Conservation (phyloP, 345 rosid genomes). For the Carallia pectinifolia region DNA sequence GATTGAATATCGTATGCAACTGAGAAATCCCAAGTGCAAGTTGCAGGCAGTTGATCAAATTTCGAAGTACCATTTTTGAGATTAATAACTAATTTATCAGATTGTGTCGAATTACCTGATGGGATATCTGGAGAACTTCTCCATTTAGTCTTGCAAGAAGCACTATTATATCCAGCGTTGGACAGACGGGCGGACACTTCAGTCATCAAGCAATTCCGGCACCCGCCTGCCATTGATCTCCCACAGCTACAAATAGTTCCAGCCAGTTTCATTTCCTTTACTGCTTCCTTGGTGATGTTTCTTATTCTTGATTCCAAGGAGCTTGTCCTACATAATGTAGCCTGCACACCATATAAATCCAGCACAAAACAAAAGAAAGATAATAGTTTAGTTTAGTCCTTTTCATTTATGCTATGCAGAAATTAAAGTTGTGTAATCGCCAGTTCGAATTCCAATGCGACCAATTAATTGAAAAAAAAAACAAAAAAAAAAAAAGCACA, state of each 20-base stretch:
- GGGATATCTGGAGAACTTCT: conserved; percentile 26
- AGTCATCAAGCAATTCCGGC: conserved; percentile 32
- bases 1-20: background rate
- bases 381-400: background rate
- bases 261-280: conserved; percentile 20
- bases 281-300: conserved; percentile 23
- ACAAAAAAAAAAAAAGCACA: too few species aligned
- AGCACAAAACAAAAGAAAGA: background rate
- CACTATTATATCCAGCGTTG: conserved; percentile 26
- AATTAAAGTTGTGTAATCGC: too few species aligned
- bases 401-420: too few species aligned
- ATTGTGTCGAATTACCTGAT: conserved; percentile 18
- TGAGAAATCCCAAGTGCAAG: too few species aligned
- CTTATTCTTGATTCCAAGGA: conserved; percentile 28
- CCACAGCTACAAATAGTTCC: conserved; percentile 22
- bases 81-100: too few species aligned
- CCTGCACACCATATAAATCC: conserved; percentile 8
- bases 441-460: too few species aligned
- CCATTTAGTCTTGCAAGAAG: conserved; percentile 31
- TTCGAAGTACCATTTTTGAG: too few species aligned
- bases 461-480: too few species aligned
- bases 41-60: background rate
- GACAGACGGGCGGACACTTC: conserved; percentile 25
- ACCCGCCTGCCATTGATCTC: conserved; percentile 15
- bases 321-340: conserved; percentile 26